Evolutionary conservation across 495 filamentous ascomycete species (phyloP), one percentile per base, ranked within the genome.

Genomic region (Aspergillus hancockii): DNA sequence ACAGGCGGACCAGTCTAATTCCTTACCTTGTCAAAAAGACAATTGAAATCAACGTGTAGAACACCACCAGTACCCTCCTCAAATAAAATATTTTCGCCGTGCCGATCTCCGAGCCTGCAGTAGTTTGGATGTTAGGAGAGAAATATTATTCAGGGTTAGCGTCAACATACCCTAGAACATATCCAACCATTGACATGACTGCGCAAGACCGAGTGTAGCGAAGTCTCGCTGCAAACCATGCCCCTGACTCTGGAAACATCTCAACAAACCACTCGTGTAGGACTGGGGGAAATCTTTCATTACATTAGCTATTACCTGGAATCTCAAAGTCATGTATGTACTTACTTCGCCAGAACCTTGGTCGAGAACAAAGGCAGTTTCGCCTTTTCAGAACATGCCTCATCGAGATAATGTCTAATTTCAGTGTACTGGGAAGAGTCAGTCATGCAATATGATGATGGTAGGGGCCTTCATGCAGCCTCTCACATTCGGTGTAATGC

Each of bases 1-100:
- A 49, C 14, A 23, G 19, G 18, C 14, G 43, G 19, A 3, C 13
- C 3, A 22, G 13, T 47, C 21, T 1, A 23, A 23, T 30, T 34
- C 31, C 59, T 46, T 61, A 79, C 76, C 77, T 98, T 99, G 79
- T 99, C 95, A 72, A 99, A 99, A 21, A 99, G 88, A 75, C 94
- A 99, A 75, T 99, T 99, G 82, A 99, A 99, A 75, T 99, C 94
- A 52, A 99, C 94, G 74, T 99, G 94, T 67, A 98, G 86, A 23
- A 95, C 86, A 55, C 96, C 95, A 47, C 95, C 94, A 60, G 92
- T 95, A 36, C 88, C 87, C 81, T 97, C 91, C 71, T 98, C 92
- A 50, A 98, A 90, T 34, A 97, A 83, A 52, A 99, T 90, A 71
- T 99, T 99, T 74, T 98, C 94, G 55, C 93, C 93, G 72, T 99